Percentiles rank a stretch among this genome's conserved stretches.
phyloP scores from a whole-genome alignment of 2,329 filamentous ascomycete species.

The Cryphonectria radicalis region DNA sequence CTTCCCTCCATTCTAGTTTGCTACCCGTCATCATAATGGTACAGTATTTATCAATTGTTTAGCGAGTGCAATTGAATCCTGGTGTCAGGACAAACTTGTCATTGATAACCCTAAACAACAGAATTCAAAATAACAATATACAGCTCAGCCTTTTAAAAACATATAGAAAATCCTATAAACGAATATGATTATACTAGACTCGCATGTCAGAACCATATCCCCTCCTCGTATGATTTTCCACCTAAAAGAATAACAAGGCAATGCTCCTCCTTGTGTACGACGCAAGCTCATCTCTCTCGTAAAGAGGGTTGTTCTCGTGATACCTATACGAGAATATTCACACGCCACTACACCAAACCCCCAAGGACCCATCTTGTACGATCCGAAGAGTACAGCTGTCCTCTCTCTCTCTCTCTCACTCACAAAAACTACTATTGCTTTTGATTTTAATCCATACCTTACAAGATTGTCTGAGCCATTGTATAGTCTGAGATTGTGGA shows the following conservation, averaged over 20 bases:
- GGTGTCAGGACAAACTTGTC: background rate
- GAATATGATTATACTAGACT: background rate
- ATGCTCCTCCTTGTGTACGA: background rate
- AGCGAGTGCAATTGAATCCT: background rate
- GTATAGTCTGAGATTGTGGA: background rate
- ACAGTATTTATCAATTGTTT: background rate
- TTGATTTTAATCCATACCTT: background rate
- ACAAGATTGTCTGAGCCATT: background rate
- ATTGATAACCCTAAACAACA: background rate
- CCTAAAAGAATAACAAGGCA: background rate
- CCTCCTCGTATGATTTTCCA: background rate
- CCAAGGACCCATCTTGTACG: background rate
- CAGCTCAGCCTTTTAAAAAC: background rate
- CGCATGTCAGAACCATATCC: background rate
- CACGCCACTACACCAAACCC: background rate
- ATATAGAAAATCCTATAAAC: background rate
- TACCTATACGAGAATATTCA: background rate
- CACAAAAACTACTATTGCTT: background rate
- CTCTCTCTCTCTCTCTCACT: background rate
- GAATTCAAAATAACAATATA: background rate
- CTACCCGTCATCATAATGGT: background rate
- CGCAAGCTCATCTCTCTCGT: conserved; percentile 5
- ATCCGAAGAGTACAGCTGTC: background rate
- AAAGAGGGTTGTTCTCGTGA: background rate
- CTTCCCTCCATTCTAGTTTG: background rate